Evolutionary conservation across 192 early-diverging fungal species (phyloP), one percentile per base, ranked within the genome.

Genomic region (Linnemannia schmuckeri): DNA sequence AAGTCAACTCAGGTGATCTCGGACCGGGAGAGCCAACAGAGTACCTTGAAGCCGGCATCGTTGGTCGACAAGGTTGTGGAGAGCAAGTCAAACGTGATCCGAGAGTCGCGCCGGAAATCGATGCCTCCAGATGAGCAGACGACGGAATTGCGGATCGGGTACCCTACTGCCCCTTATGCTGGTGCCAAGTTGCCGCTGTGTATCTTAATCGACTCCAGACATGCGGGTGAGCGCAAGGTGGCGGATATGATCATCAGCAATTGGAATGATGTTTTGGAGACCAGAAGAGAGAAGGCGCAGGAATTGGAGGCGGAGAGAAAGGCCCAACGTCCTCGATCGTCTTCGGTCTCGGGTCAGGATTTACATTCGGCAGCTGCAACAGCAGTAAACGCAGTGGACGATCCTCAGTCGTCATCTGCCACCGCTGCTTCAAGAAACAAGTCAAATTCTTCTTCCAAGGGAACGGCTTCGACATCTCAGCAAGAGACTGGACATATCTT

Each of bases 161-260:
- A 87, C 35, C 85, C 85, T 0, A 8, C 72, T n/a, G 75, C 85
- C 4, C 85, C 85, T 1, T 87, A 74, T 33, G 55, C 85, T 55
- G 85, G 85, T 12, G 79, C 79, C 54, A 81, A 78, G 44, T 41
- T 81, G 35, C 85, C 85, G 27, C 38, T 87, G 20, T 87, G 85
- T 47, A 81, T 81, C 1, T 38, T 87, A 12, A 49, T 87, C 18
- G 80, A 87, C 38, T 0, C 71, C 17, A 12, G 61, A 6, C 72
- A 78, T 12, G 80, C 47, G 0, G 69, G 38, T 20, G 85, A 81
- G 8, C 79, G 76, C n/a, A 78, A 69, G 4, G 13, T 87, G 10
- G 20, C 71, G 4, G 80, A 81, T 47, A 80, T 87, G 75, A 44
- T 81, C 24, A 87, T 81, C 49, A 77, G 63, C 12, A 76, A 72